Evolutionary conservation across 208 protist species (phyloP).

Genomic region (Zelonia costaricensis): DNA sequence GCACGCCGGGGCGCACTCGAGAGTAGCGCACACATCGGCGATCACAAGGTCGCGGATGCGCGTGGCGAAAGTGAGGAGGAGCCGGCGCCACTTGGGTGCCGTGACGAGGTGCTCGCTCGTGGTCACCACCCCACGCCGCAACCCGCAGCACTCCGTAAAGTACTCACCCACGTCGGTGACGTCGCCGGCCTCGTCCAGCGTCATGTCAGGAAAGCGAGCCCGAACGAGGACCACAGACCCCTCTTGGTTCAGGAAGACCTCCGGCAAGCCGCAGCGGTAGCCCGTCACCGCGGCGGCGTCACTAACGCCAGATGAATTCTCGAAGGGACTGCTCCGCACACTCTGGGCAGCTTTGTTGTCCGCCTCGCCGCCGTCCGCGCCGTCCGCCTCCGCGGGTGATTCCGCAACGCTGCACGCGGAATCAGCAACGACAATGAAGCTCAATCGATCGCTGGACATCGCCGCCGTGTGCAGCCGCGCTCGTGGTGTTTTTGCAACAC

Average conservation of each 20-base stretch:
- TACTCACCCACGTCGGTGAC: slow-evolving; percentile 5
- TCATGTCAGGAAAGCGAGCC: slow-evolving; percentile 7
- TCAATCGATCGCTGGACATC: no score
- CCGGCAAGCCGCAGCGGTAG: slow-evolving; percentile 5
- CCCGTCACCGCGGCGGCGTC: background rate
- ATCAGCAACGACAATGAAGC: no score
- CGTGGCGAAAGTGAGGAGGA: background rate
- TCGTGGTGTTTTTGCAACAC: no score
- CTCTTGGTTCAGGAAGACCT: background rate
- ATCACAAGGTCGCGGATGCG: slow-evolving; percentile 14
- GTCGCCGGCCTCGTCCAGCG: background rate
- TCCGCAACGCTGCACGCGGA: no score
- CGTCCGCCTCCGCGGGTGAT: no score
- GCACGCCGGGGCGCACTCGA: slow-evolving; percentile 16
- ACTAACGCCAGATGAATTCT: no score
- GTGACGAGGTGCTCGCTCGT: background rate
- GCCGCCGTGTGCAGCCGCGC: no score
- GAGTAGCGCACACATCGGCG: slow-evolving; percentile 18
- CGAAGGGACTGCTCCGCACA: no score
- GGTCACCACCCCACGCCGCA: slow-evolving; percentile 1
- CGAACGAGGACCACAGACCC: background rate
- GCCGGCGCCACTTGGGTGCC: slow-evolving; percentile 1
- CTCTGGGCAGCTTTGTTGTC: no score
- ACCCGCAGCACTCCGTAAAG: slow-evolving; percentile 10
- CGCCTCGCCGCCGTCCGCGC: no score